Conservation (phyloP, 257 asterid genomes). For the Scutellaria galericulata region DNA sequence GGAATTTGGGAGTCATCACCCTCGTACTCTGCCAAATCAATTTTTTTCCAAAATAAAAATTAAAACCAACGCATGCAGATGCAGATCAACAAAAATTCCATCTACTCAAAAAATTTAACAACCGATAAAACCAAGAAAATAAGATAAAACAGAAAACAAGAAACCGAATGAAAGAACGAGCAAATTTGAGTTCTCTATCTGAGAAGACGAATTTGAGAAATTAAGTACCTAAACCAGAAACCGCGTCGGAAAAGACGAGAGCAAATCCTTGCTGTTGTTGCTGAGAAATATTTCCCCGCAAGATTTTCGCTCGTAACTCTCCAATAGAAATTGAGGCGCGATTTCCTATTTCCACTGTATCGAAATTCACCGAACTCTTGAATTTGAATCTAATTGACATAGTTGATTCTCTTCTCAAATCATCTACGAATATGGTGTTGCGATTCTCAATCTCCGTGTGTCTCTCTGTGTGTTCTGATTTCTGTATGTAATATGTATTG, state of each 20-base stretch:
- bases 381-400: slow-evolving; percentile 90
- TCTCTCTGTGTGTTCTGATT: neutral
- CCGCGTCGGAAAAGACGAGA: slow-evolving; percentile 75
- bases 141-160: neutral
- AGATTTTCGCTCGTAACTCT: slow-evolving; percentile 58
- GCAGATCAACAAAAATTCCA: slow-evolving; percentile 16
- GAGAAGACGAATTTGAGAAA: neutral
- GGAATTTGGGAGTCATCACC: slow-evolving; percentile 67
- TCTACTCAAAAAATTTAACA: neutral
- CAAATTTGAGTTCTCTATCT: neutral
- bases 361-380: slow-evolving; percentile 70
- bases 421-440: slow-evolving; percentile 10
- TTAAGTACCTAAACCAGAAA: slow-evolving; percentile 63
- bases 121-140: slow-evolving; percentile 3
- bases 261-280: slow-evolving; percentile 72
- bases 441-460: neutral
- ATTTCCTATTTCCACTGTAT: slow-evolving; percentile 60
- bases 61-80: neutral
- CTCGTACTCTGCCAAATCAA: slow-evolving; percentile 52
- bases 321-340: slow-evolving; percentile 62
- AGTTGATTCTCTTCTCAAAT: slow-evolving; percentile 27
- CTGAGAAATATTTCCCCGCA: slow-evolving; percentile 51
- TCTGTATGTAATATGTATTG: neutral
- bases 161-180: neutral
- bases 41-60: neutral